Evolutionary conservation across 805 yeast species (phyloP), one percentile per base, ranked within the genome.

Genomic region (Starmerella apis): DNA sequence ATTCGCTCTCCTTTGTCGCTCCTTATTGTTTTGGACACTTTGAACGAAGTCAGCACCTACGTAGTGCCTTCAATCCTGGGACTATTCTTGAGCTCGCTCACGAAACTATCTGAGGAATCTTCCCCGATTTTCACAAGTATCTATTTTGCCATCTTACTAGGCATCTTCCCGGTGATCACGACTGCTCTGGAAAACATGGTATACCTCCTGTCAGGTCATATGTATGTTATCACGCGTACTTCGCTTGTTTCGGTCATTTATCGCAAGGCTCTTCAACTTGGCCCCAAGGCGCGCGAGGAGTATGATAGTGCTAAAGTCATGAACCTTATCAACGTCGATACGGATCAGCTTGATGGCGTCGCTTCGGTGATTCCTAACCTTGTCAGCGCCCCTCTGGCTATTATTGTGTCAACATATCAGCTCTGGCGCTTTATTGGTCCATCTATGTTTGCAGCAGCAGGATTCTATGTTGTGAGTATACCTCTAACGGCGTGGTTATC

Each of bases 331-430:
- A 81, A 94, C 51, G 95, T 88, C 36, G 97, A 88, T 68, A 79
- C 87, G 2, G 92, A 83, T 66, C 79, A 94, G 70, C 69, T 88
- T 48, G 92, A 84, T 63, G 90, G 82, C 57, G 70, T 86, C 46
- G 77, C 81, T 11, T 85, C 80, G 61, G 75, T 79, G 64, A 73
- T 86, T 51, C 83, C 86, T 56, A 72, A 83, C 39, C 71, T 85
- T 39, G 83, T 95, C 86, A 84, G 94, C 2, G 95, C 95, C 43
- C 96, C 96, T 1, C 78, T 86, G 65, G 94, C 86, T 64, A 77
- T 88, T 53, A 62, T 74, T 20, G 65, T 88, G 47, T 86, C 96
- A 69, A 72, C 86, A 51, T 67, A 74, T 49, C 81, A 92, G 3
- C 70, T 88, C 47, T 78, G 86, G 65, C 73, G 75, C 2, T 69